phyloP scores from a whole-genome alignment of 305 asterid genomes.

The Coffea humblotiana region DNA sequence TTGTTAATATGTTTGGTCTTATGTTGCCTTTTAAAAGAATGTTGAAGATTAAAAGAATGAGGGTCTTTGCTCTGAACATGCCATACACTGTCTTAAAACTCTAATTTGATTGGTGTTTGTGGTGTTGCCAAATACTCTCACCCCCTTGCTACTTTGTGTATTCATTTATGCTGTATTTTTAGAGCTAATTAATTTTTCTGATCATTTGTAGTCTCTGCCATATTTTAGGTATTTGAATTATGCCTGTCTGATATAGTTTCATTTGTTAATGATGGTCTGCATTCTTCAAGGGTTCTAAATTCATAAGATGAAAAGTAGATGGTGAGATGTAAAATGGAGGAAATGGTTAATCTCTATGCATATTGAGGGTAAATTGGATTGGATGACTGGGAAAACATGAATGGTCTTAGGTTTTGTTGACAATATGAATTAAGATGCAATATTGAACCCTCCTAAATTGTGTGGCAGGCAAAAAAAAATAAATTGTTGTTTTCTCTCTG shows the following conservation, averaged over 20 bases:
- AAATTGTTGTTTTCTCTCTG: too few relatives aligned
- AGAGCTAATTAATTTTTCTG: background rate
- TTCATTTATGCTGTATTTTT: background rate
- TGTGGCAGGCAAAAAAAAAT: too few relatives aligned
- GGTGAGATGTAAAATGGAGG: background rate
- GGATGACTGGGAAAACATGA: too few relatives aligned
- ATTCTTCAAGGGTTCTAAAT: background rate
- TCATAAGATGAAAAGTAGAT: background rate
- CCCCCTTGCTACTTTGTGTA: background rate
- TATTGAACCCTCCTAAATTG: too few relatives aligned
- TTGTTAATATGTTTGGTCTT: background rate
- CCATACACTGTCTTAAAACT: background rate
- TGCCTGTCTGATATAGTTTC: background rate
- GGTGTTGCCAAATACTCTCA: background rate
- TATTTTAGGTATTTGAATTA: background rate
- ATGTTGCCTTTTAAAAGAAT: too few relatives aligned
- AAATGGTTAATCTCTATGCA: background rate
- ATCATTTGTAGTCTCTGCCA: background rate
- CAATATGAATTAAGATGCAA: too few relatives aligned
- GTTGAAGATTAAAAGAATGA: background rate
- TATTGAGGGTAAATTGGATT: background rate
- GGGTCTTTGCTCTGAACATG: background rate
- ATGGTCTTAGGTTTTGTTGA: background rate
- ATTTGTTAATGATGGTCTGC: background rate
- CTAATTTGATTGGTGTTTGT: background rate